Evolutionary conservation across 495 filamentous ascomycete species (phyloP), one percentile per base, ranked within the genome.

Genomic region (Neurospora africana): DNA sequence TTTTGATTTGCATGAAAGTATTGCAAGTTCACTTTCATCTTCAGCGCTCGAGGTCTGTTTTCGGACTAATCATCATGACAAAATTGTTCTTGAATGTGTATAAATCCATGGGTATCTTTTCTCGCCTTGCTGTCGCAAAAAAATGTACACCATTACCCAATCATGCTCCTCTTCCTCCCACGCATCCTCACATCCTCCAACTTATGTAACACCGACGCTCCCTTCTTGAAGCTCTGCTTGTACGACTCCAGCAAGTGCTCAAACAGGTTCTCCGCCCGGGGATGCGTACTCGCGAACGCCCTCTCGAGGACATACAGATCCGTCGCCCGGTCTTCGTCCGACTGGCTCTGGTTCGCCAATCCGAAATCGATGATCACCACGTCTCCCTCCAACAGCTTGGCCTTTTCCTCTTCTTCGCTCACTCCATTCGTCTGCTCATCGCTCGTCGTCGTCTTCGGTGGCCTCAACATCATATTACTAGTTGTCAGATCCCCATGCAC

Each of bases 401-500:
- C 79, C 37, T 74, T 78, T 7, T 75, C 77, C 13, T 67, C 72
- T 39, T 47, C 69, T 9, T 65, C 30, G 10, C 53, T 68, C 5
- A 71, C 68, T 21, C 73, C 77, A 30, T 72, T 74, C 71, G 73
- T 65, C 65, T 73, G 44, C 30, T 68, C 76, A 40, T 68, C 19
- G 6, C 6, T 43, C 6, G 19, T 44, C 21, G 19, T 44, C 10
- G 44, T 13, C 43, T 3, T 47, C n/a, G 21, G 67, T 39, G 84
- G 83, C 70, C 90, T 79, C 68, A 99, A 80, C 89, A 99, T 98
- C 81, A 99, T 83, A 83, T 99, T 99, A 82, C 94, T 98, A 72
- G 95, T 99, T 72, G 96, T 99, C 83, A 99, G 82, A 83, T 99
- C 95, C 61, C 95, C 95, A 84, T 99, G 95, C 68, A 96, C 88